Conservation (phyloP, 306 rosid species). For the Rubus parviflorus region DNA sequence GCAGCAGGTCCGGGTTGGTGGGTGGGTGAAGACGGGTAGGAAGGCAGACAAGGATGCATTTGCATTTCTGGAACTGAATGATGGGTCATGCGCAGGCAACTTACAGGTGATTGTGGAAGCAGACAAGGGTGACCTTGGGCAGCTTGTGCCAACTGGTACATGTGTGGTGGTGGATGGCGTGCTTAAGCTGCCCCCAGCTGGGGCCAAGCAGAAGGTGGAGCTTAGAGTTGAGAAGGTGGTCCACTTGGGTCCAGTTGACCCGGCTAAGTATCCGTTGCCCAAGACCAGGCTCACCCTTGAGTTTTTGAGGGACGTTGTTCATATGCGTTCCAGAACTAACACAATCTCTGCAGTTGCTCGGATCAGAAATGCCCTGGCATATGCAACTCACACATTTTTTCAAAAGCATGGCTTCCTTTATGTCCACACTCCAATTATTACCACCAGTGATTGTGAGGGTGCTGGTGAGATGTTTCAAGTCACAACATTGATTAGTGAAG, state of each 20-base stretch:
- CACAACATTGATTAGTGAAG: constrained; percentile 78
- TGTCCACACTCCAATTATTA: constrained; percentile 90
- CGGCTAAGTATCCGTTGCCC: constrained; percentile 83
- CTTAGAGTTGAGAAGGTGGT: constrained; percentile 69
- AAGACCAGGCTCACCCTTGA: constrained; percentile 78
- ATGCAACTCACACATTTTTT: constrained; percentile 85
- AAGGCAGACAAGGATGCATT: constrained; percentile 95
- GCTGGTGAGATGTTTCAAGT: constrained; percentile 99
- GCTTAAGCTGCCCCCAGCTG: constrained; percentile 78
- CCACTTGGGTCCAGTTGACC: constrained; percentile 86
- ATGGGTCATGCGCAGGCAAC: constrained; percentile 79
- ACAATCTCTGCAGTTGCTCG: constrained; percentile 90
- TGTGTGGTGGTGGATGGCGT: constrained; percentile 72
- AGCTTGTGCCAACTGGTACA: constrained; percentile 81
- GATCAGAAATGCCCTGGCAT: constrained; percentile 82
- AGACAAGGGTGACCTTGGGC: constrained; percentile 62
- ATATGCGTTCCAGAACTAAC: constrained; percentile 88
- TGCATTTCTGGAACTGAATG: constrained; percentile 86
- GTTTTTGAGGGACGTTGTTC: constrained; percentile 72
- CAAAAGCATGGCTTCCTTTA: constrained; percentile 72
- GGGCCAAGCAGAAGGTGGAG: constrained; percentile 80
- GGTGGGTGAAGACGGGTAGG: constrained; percentile 96
- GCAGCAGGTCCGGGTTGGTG: constrained; percentile 59
- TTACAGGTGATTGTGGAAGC: constrained; percentile 85
- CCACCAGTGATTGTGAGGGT: constrained; percentile 99